Base-by-base conservation (phyloP, 495 filamentous ascomycete species). In the Penicillium canariense region DNA sequence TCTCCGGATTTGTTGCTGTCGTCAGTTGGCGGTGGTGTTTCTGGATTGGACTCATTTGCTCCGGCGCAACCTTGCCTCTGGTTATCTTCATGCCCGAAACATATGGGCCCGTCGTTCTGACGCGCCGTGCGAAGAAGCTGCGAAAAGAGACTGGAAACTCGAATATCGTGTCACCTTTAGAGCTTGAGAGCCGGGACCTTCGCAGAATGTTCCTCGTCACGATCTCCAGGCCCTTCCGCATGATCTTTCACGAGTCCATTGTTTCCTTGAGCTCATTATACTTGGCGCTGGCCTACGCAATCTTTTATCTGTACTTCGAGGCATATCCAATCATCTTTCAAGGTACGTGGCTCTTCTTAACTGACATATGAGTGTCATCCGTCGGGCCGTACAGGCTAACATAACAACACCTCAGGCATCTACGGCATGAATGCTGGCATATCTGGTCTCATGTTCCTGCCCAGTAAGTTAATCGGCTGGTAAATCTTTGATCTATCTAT, bases 281-380 rank as follows among this genome's bases (percentile, higher is more conserved):
- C 68, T 75, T 88, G 12, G 77, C 84, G 0, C 68, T 89, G 12
- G 75, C 82, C 48, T 90, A 90, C 65, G 81, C 81, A 6, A 86
- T 91, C 28, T 91, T 90, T 66, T 90, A 89, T 66, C 82, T 90
- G 46, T 87, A 82, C 56, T 88, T 90, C 48, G 80, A 88, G 51
- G 80, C 82, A 10, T 89, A 81, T 61, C 86, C 86, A 2, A 71
- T 88, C 12, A 84, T 87, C 36, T 88, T 85, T 63, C 68, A 81
- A 66, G 78, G 64, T 65, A 14, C 17, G 61, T 53, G n/a, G 0
- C 23, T 25, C 20, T 22, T 38, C 9, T 9, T 1, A 1, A 17
- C 3, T 11, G 7, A 2, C 4, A 20, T 22, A 39, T 20, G 15
- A 14, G 20, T 42, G 20, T 10, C 17, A 39, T 17, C 20, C 20